These are phyloP conservation scores for Knufia petricola DNA, from an alignment of 2,329 filamentous ascomycete genomes.

Conservation along the genomic window DNA sequence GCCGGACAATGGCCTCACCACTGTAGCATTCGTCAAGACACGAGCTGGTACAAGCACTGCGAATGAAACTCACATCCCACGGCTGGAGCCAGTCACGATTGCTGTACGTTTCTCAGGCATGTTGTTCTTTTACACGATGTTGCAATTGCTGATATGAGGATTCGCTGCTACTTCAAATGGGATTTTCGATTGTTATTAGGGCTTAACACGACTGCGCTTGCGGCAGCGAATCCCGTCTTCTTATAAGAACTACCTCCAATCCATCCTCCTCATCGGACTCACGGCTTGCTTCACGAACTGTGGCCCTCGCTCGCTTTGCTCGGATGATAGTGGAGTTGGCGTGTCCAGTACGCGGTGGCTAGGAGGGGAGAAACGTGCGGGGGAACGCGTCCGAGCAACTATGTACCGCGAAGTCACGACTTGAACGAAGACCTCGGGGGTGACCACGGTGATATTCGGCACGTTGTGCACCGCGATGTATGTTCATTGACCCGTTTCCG, in stretches of 20 bases:
- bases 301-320: background rate
- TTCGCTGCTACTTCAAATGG: background rate
- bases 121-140: background rate
- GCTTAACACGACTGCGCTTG: background rate
- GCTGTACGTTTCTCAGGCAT: constrained; percentile 24
- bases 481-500: background rate
- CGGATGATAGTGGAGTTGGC: constrained; percentile 3
- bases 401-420: background rate
- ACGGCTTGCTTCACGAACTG: background rate
- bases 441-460: background rate
- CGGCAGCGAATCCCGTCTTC: background rate
- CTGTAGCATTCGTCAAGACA: constrained; percentile 12
- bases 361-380: background rate
- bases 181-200: background rate
- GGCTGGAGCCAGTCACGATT: constrained; percentile 33
- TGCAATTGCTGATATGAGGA: background rate
- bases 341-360: background rate
- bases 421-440: no score
- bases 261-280: constrained; percentile 5
- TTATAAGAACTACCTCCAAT: background rate
- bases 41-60: background rate
- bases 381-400: background rate
- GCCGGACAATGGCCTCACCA: constrained; percentile 40
- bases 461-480: background rate
- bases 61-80: constrained; percentile 30